phyloP scores from a whole-genome alignment of 2,329 filamentous ascomycete genomes.

The Ustulina deusta region DNA sequence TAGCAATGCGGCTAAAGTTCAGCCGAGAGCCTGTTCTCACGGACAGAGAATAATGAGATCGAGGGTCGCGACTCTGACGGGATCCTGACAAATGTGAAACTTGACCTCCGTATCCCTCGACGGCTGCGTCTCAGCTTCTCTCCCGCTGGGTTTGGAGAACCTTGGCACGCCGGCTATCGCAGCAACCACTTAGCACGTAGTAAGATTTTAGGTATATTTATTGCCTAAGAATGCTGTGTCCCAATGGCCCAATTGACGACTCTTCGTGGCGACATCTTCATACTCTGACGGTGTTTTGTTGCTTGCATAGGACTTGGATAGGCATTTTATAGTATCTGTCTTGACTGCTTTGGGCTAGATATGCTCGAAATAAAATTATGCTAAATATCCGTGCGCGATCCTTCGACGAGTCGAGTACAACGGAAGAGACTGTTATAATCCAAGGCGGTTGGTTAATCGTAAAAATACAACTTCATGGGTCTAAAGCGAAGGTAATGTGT shows the following conservation, averaged over 20 bases:
- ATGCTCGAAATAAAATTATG: background rate
- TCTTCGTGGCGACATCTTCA: background rate
- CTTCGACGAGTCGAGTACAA: background rate
- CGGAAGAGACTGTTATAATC: background rate
- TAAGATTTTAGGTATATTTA: background rate
- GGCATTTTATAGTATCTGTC: background rate
- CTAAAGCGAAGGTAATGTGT: constrained; percentile 1
- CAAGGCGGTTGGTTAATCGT: constrained; percentile 6
- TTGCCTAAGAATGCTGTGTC: background rate
- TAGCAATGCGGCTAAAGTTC: constrained; percentile 30
- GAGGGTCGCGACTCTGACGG: constrained; percentile 8
- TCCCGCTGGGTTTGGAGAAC: constrained; percentile 16
- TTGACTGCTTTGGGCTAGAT: background rate
- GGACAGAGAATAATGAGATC: background rate
- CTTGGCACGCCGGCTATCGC: constrained; percentile 21
- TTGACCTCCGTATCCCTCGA: constrained; percentile 21
- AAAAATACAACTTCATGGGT: constrained; percentile 6
- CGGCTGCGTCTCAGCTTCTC: constrained; percentile 28
- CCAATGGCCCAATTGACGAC: background rate
- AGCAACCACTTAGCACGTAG: background rate
- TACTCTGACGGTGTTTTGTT: background rate
- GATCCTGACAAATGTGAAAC: constrained; percentile 30
- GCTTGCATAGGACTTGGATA: background rate
- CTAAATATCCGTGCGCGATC: background rate
- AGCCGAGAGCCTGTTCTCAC: constrained; percentile 3